These are phyloP conservation scores for Rhizopogon sp. DNA, from an alignment of 768 basidiomycete species.

Conservation along the genomic window DNA sequence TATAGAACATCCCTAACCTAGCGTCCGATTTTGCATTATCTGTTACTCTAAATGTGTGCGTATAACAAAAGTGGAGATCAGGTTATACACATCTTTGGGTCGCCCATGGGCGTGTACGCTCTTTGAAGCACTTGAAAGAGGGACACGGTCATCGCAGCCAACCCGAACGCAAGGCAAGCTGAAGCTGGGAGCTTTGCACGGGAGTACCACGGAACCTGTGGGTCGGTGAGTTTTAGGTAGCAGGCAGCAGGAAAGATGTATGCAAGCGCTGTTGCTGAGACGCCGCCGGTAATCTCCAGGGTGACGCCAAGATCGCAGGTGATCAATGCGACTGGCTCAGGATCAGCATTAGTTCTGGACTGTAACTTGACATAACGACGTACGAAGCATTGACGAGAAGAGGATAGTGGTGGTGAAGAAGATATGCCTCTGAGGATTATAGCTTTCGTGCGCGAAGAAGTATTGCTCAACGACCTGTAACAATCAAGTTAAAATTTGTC, in stretches of 20 bases:
- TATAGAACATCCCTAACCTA: background rate
- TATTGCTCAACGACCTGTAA: slow-evolving; percentile 88
- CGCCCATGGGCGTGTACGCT: slow-evolving; percentile 69
- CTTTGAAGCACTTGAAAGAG: slow-evolving; percentile 73
- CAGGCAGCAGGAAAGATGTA: slow-evolving; percentile 91
- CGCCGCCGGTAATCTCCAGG: slow-evolving; percentile 97
- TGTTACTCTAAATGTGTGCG: slow-evolving; percentile 10
- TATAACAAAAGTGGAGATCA: background rate
- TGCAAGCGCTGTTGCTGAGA: slow-evolving; percentile 85
- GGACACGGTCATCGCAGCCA: slow-evolving; percentile 72
- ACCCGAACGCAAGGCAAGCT: slow-evolving; percentile 67
- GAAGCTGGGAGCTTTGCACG: slow-evolving; percentile 73
- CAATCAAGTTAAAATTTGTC: background rate
- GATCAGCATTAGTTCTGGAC: background rate
- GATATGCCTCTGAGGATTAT: slow-evolving; percentile 78
- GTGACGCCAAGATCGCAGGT: slow-evolving; percentile 98
- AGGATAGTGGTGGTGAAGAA: slow-evolving; percentile 88
- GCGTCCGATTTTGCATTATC: background rate
- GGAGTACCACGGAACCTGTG: slow-evolving; percentile 56
- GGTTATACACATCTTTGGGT: slow-evolving; percentile 64
- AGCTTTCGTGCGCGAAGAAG: slow-evolving; percentile 87
- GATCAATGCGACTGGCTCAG: slow-evolving; percentile 70
- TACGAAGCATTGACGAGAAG: slow-evolving; percentile 77
- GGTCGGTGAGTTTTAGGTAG: slow-evolving; percentile 69
- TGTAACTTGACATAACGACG: slow-evolving; percentile 16